Evolutionary conservation across 345 rosid genomes (phyloP).

Genomic region (Syzygium aromaticum): DNA sequence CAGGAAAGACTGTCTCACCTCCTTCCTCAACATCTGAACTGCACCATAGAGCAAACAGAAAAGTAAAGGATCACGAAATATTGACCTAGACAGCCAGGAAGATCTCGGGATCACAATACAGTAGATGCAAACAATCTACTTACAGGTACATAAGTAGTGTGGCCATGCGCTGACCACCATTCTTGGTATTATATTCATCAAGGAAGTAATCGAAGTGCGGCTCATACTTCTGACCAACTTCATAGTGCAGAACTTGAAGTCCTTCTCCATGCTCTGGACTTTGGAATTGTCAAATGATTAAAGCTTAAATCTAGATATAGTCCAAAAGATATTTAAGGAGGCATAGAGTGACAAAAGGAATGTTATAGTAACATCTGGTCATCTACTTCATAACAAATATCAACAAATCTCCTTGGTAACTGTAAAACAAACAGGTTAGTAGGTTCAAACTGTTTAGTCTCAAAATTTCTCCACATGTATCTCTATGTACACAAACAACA

Average conservation of each 20-base stretch:
- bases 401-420: background rate
- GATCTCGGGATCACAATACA: background rate
- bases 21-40: constrained; percentile 99
- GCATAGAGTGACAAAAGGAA: background rate
- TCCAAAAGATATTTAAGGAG: background rate
- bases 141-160: constrained; percentile 98
- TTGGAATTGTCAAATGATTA: background rate
- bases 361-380: background rate
- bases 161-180: constrained; percentile 97
- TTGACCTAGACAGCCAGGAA: background rate
- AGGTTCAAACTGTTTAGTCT: background rate
- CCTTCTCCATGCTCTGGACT: constrained; percentile 89
- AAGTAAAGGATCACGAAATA: background rate
- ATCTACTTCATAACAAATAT: background rate
- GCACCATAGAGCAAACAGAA: constrained; percentile 15
- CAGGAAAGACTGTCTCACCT: constrained; percentile 92
- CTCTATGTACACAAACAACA: background rate
- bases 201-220: constrained; percentile 91
- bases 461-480: background rate
- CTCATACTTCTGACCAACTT: constrained; percentile 90
- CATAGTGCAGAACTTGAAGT: constrained; percentile 91
- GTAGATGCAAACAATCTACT: constrained; percentile 13
- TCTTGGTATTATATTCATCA: constrained; percentile 80
- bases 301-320: background rate
- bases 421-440: background rate